Conservation (phyloP, 768 basidiomycete species). For the Mycena crocata region DNA sequence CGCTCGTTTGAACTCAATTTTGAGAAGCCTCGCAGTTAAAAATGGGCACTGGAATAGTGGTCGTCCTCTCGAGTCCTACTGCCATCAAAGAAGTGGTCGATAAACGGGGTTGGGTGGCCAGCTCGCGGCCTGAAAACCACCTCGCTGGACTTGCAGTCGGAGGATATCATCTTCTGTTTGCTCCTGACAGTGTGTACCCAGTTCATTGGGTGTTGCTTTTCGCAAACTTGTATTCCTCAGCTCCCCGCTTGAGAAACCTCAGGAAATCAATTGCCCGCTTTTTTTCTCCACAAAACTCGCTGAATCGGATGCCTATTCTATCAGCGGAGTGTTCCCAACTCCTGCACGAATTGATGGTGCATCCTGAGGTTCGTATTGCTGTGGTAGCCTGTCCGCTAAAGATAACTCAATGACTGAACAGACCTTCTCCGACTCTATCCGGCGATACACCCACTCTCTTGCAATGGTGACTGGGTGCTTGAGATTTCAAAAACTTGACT, state of each 20-base stretch:
- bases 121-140: slow-evolving; percentile 35
- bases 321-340: slow-evolving; percentile 9
- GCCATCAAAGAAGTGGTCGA: slow-evolving; percentile 39
- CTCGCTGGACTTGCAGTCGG: slow-evolving; percentile 24
- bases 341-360: slow-evolving; percentile 1
- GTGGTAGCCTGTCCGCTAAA: no score
- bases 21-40: slow-evolving; percentile 32
- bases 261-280: slow-evolving; percentile 1
- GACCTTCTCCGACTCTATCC: slow-evolving; percentile 4
- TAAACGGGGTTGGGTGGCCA: slow-evolving; percentile 32
- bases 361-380: slow-evolving; percentile 3
- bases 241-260: neutral
- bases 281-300: neutral
- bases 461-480: neutral
- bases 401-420: neutral
- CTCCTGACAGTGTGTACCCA: slow-evolving; percentile 15
- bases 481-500: neutral
- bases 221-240: neutral
- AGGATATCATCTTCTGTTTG: slow-evolving; percentile 32
- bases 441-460: slow-evolving; percentile 5
- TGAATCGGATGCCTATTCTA: neutral
- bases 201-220: neutral
- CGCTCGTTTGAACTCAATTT: neutral
- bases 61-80: slow-evolving; percentile 34
- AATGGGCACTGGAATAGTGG: slow-evolving; percentile 30